Evolutionary conservation across 2,329 filamentous ascomycete genomes (phyloP), one percentile per base, ranked within the genome.

Genomic region (Keithomyces neogunnii): DNA sequence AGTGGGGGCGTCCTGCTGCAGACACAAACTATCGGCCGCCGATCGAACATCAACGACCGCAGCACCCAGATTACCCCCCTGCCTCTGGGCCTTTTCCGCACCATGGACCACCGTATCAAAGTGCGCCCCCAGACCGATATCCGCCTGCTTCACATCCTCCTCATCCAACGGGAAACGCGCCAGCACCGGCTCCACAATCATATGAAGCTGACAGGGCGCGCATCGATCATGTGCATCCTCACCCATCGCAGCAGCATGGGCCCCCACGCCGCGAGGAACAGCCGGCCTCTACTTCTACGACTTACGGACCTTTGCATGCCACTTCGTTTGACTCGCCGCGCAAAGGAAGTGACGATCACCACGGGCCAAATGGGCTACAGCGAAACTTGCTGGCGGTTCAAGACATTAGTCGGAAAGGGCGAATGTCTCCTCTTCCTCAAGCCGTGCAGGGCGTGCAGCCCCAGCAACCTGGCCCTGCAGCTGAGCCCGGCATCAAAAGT

Each of bases 401-500:
- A 59, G 85, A 88, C 52, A 84, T 85, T 53, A 90, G 89, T 62
- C 83, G 89, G 49, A 87, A 86, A 57, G 91, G 91, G 2, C 84
- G 91, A 47, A 78, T 89, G 39, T 96, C 92, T 7, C 92, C 92
- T 2, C 73, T 96, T 13, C 92, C 92, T 1, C 92, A 96, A 67
- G 91, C 92, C 28, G 91, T 96, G 1, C 91, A 96, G 64, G 92
- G 92, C 28, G 91, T 88, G 1, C 91, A 96, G 65, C 82, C 85
- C 13, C 87, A 90, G 60, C 80, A 87, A 39, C 79, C 87, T 49
- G 88, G 87, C 3, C 88, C 89, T 5, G 82, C 84, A 11, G 87
- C 85, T 13, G 90, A 96, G 65, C 87, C 89, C 9, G 87, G 87
- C 43, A 95, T 96, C 63, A 96, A 96, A 74, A 95, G 85, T 64